A percentile compares a stretch with the other conserved stretches of the same genome.
phyloP scores from a whole-genome alignment of 768 basidiomycete species.

The Fomitopsis pulvina region DNA sequence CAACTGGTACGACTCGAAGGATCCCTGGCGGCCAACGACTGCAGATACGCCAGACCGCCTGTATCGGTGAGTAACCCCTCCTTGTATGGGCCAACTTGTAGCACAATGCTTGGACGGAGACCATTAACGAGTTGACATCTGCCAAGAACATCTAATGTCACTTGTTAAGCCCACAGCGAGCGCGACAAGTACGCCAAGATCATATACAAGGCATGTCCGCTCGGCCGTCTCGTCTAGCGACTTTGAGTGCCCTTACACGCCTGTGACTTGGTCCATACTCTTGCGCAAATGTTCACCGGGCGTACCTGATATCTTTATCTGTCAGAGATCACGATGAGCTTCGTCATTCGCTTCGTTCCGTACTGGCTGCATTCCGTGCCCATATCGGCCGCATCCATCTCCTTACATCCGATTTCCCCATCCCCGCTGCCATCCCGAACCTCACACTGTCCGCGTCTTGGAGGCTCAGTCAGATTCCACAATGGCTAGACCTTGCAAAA shows the following conservation, averaged over 20 bases:
- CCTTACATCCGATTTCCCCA: slow-evolving; percentile 28
- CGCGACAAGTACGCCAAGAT: no score
- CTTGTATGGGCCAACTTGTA: no score
- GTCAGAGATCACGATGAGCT: slow-evolving; percentile 32
- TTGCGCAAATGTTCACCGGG: neutral
- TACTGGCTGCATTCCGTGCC: slow-evolving; percentile 22
- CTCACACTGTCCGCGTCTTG: slow-evolving; percentile 9
- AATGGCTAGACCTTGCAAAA: slow-evolving; percentile 28
- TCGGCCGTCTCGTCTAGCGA: neutral
- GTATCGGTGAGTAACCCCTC: slow-evolving; percentile 16
- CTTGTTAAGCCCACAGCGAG: no score
- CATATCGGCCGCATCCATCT: slow-evolving; percentile 26
- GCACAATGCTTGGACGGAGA: no score
- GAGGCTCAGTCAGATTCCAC: slow-evolving; percentile 32
- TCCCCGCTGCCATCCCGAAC: slow-evolving; percentile 11
- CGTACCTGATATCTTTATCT: neutral
- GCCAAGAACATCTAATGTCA: no score
- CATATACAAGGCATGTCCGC: neutral
- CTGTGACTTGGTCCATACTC: no score
- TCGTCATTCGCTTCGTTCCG: slow-evolving; percentile 29
- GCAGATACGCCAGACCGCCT: slow-evolving; percentile 14
- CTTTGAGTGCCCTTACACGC: no score
- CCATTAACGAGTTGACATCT: no score
- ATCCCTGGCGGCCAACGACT: slow-evolving; percentile 18
- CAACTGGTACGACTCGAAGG: slow-evolving; percentile 5